Evolutionary conservation across 352 stramenopile species (phyloP), one percentile per base, ranked within the genome.

Genomic region (Globisporangium paroecandrum): DNA sequence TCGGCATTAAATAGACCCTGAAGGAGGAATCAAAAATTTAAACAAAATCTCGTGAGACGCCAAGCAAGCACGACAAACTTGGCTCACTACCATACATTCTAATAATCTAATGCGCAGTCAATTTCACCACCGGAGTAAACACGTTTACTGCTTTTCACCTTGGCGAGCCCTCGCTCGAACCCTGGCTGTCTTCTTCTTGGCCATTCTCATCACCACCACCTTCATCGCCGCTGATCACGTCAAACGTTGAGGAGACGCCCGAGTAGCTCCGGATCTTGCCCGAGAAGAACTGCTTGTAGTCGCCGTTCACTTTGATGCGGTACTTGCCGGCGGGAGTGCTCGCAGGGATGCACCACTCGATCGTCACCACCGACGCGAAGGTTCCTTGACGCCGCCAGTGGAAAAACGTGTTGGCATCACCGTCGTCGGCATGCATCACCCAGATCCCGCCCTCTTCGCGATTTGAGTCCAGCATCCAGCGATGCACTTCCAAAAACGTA

Each of bases 401-500:
- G 70, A 89, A 94, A 27, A 88, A 88, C 46, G 88, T 95, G 62
- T 90, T 85, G 0, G 68, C 69, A 25, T 93, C 82, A 29, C 84
- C 80, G 34, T 95, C 88, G 62, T 94, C 87, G 5, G 84, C 83
- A 47, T 90, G 68, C 43, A 92, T 72, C 18, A 91, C 72, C 88
- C 88, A 95, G 10, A 91, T 64, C 24, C 85, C 87, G 15, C 74
- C 78, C 1, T 77, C 62, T 0, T 24, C 9, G 0, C 78, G 78
- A 46, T 60, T 72, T 4, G 20, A 58, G 66, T 91, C 82, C 2
- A 54, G 34, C n/a, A 87, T 62, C 83, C 83, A 93, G 10, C 80
- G 77, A 18, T 95, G 83, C 12, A 95, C 79, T 66, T 93, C 85
- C 1, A 94, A 59, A 63, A 94, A 95, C 49, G 86, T 92, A 9